These are phyloP conservation scores for Talaromyces sp. DNA, from an alignment of 2,329 filamentous ascomycete species.

Conservation along the genomic window DNA sequence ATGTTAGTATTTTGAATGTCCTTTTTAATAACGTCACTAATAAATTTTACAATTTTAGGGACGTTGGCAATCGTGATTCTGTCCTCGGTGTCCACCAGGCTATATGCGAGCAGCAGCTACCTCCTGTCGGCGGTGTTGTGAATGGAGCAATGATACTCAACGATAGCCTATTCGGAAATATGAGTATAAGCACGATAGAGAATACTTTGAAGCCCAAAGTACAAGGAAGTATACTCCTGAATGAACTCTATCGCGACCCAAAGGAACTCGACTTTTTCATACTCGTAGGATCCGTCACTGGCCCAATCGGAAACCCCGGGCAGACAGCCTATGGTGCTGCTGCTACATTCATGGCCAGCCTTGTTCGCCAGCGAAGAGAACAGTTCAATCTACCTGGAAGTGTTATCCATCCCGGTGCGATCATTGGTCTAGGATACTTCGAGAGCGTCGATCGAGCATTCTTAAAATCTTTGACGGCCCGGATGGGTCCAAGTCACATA, in stretches of 20 bases:
- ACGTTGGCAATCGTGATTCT: conserved; percentile 1
- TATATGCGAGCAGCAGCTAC: conserved; percentile 2
- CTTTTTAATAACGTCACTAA: background rate
- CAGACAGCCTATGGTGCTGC: conserved; percentile 37
- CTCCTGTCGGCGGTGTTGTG: conserved; percentile 21
- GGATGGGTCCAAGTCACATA: background rate
- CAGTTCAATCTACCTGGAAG: conserved; percentile 13
- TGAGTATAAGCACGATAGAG: conserved; percentile 9
- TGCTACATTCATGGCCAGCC: conserved; percentile 34
- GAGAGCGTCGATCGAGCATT: conserved; percentile 10
- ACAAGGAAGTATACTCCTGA: conserved; percentile 13
- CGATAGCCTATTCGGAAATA: conserved; percentile 15
- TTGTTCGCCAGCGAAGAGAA: conserved; percentile 18
- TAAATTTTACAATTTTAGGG: background rate
- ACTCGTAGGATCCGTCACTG: conserved; percentile 34
- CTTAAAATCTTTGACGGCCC: background rate
- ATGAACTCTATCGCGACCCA: conserved; percentile 18
- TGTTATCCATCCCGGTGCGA: conserved; percentile 24
- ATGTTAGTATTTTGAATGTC: conserved; percentile 4
- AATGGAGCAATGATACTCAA: conserved; percentile 21
- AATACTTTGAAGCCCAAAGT: conserved; percentile 17
- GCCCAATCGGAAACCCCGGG: conserved; percentile 31
- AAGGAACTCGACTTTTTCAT: conserved; percentile 28
- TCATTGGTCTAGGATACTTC: conserved; percentile 24
- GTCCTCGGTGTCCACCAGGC: background rate